Evolutionary conservation across 192 early-diverging fungal species (phyloP).

Genomic region (Piromyces sp.): DNA sequence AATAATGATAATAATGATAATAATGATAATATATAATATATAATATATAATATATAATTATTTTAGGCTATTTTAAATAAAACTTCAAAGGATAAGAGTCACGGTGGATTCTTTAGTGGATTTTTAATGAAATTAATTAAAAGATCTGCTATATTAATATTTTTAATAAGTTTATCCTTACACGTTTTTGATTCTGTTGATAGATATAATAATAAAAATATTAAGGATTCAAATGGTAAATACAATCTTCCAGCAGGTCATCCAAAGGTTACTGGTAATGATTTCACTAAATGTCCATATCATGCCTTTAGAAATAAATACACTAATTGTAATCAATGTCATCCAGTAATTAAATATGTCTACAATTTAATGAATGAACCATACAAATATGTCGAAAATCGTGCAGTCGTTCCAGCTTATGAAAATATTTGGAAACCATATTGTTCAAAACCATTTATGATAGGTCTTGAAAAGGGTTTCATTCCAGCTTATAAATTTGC

Average conservation of each 20-base stretch:
- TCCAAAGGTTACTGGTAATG: not conserved
- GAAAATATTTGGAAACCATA: not conserved
- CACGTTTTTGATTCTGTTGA: not conserved
- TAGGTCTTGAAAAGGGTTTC: not conserved
- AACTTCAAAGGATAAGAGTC: not conserved
- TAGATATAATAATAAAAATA: not conserved
- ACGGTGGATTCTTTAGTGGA: not conserved
- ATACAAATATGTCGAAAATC: not conserved
- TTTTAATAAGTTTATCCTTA: not conserved
- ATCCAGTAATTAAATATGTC: not conserved
- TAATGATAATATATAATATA: not conserved
- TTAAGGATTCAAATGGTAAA: no score
- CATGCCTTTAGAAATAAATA: not conserved
- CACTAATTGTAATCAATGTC: not conserved
- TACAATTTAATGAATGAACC: not conserved
- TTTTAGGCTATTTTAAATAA: not conserved
- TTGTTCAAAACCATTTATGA: not conserved
- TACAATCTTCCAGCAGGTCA: not conserved
- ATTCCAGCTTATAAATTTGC: not conserved
- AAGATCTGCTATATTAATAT: not conserved
- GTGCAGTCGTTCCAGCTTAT: not conserved
- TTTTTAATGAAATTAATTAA: not conserved
- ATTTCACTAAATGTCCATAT: not conserved
- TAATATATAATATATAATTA: no score
- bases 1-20: not conserved